Percentiles rank a stretch among this genome's conserved stretches.
Evolutionary conservation across 495 filamentous ascomycete genomes (phyloP).

Genomic region (Pyronema omphalodes): DNA sequence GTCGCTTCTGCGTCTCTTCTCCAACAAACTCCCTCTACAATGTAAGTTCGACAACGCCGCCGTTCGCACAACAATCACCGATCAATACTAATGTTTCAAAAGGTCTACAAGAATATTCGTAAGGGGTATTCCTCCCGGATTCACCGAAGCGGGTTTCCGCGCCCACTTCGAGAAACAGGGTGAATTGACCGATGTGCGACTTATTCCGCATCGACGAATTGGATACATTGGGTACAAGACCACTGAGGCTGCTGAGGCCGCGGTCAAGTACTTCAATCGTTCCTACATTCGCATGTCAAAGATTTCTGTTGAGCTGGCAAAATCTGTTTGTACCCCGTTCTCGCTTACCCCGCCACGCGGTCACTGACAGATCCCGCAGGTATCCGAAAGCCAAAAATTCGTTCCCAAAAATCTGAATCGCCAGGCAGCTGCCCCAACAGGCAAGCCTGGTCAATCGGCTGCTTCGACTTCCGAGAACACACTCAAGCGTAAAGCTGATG

Average conservation of each 20-base stretch:
- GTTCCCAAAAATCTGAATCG: neutral
- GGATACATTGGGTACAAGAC: constrained; percentile 92
- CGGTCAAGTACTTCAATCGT: constrained; percentile 86
- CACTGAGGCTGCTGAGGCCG: constrained; percentile 54
- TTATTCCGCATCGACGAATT: constrained; percentile 73
- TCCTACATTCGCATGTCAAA: constrained; percentile 94
- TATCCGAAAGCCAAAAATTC: neutral
- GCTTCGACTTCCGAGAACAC: constrained; percentile 6
- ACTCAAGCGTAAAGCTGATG: constrained; percentile 41
- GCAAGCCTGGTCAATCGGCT: neutral
- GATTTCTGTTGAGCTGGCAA: constrained; percentile 78
- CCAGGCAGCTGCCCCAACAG: no score
- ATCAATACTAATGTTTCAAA: neutral
- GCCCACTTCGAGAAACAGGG: constrained; percentile 64
- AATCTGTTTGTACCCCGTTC: constrained; percentile 44
- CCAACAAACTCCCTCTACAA: neutral
- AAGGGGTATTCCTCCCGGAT: constrained; percentile 59
- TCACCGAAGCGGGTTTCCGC: constrained; percentile 58
- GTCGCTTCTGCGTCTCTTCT: no score
- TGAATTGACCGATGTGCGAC: constrained; percentile 72
- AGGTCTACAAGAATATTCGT: constrained; percentile 77
- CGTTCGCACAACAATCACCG: constrained; percentile 1
- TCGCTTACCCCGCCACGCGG: neutral
- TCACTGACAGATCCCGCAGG: neutral
- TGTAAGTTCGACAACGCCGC: neutral